Evolutionary conservation across 2,329 filamentous ascomycete species (phyloP).

Genomic region (Rutstroemia sp.): DNA sequence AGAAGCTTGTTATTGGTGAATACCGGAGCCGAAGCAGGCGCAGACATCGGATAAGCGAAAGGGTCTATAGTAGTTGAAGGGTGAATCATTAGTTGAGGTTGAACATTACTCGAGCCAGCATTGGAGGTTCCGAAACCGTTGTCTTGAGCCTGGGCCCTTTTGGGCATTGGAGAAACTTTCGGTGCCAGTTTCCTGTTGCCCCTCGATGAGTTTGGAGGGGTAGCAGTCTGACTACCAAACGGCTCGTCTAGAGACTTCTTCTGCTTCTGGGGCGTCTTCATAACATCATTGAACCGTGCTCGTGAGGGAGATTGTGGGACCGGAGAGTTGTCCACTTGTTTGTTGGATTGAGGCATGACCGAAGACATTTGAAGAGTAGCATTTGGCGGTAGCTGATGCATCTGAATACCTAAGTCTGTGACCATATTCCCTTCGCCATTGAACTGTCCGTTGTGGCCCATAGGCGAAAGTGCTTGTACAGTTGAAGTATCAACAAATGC

Average conservation of each 20-base stretch:
- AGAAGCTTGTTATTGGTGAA: conserved; percentile 40
- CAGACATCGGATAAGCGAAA: conserved; percentile 54
- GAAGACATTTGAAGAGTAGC: conserved; percentile 47
- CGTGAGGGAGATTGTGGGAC: conserved; percentile 28
- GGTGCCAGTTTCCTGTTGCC: conserved; percentile 47
- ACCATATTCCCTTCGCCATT: conserved; percentile 41
- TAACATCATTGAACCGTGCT: conserved; percentile 23
- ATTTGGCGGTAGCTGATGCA: conserved; percentile 50
- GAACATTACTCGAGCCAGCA: conserved; percentile 16
- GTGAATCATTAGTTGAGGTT: conserved; percentile 42
- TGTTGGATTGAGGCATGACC: conserved; percentile 43
- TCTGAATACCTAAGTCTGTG: conserved; percentile 51
- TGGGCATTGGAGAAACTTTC: conserved; percentile 27
- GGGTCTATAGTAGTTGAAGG: conserved; percentile 47
- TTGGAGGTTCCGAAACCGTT: conserved; percentile 24
- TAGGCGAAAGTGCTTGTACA: conserved; percentile 15
- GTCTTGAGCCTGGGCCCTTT: conserved; percentile 23
- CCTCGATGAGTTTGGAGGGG: conserved; percentile 53
- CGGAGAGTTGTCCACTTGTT: conserved; percentile 51
- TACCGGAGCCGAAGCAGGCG: conserved; percentile 41
- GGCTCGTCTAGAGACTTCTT: conserved; percentile 30
- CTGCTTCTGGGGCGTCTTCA: conserved; percentile 35
- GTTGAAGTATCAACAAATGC: conserved; percentile 24
- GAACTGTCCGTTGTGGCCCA: conserved; percentile 40
- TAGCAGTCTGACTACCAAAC: conserved; percentile 43